A percentile compares a stretch with the other conserved stretches of the same genome.
Conservation (phyloP, 352 stramenopile species). For the Globisporangium barbulae region DNA sequence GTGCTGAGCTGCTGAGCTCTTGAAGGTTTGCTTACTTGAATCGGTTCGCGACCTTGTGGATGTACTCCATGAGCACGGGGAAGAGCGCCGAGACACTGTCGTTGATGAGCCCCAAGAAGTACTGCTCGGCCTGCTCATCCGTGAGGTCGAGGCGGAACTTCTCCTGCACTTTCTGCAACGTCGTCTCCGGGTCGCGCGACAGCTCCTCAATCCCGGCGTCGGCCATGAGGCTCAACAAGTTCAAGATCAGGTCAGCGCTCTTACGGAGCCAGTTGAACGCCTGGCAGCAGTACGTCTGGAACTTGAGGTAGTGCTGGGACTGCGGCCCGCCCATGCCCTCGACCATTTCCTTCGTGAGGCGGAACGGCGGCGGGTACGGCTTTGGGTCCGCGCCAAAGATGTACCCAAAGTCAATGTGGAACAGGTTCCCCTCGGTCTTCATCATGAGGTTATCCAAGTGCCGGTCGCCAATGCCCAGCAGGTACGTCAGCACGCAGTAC, state of each 20-base stretch:
- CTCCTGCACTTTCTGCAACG: constrained; percentile 91
- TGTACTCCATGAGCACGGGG: constrained; percentile 84
- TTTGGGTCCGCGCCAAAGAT: constrained; percentile 99
- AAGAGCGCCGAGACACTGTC: constrained; percentile 94
- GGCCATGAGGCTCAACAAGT: constrained; percentile 98
- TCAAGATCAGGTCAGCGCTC: constrained; percentile 97
- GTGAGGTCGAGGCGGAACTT: constrained; percentile 96
- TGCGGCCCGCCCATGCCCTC: constrained; percentile 95
- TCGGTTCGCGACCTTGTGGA: constrained; percentile 80
- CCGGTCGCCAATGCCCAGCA: constrained; percentile 98
- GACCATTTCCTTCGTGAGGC: constrained; percentile 97
- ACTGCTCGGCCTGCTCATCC: constrained; percentile 97
- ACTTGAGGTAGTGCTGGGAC: constrained; percentile 90
- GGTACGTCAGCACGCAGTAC: constrained; percentile 99
- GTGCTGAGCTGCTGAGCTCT: neutral
- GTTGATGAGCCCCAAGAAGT: constrained; percentile 96
- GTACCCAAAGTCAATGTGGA: constrained; percentile 99
- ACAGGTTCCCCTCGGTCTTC: constrained; percentile 93
- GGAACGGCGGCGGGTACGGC: constrained; percentile 97
- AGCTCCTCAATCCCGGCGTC: constrained; percentile 97
- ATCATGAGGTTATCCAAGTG: constrained; percentile 99
- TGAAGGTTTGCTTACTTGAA: constrained; percentile 35
- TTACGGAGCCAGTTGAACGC: constrained; percentile 95
- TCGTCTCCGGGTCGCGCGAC: constrained; percentile 80
- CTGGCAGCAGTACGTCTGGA: constrained; percentile 93